These are phyloP conservation scores for Wickerhamomyces canadensis DNA, from an alignment of 805 yeast species.

Conservation along the genomic window DNA sequence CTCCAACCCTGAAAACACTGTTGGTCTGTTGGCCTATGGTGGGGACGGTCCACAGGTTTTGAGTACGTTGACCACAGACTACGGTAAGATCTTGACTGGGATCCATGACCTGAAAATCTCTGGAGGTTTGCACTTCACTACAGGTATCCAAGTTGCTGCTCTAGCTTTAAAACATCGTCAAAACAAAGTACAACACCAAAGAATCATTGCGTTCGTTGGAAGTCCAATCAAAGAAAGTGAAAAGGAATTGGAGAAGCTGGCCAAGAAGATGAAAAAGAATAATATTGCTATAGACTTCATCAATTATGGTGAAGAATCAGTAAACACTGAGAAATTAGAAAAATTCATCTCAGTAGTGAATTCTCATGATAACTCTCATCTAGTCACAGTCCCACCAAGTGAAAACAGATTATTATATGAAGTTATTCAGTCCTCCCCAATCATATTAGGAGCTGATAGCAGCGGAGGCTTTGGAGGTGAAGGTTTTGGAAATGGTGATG, in stretches of 20 bases:
- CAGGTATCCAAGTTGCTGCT: constrained; percentile 90
- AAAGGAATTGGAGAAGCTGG: constrained; percentile 73
- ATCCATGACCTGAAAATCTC: constrained; percentile 70
- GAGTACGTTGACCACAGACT: constrained; percentile 81
- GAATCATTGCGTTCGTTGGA: constrained; percentile 87
- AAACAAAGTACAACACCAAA: constrained; percentile 85
- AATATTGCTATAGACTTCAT: constrained; percentile 84
- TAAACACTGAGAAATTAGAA: constrained; percentile 73
- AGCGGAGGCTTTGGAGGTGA: constrained; percentile 33
- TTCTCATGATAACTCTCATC: constrained; percentile 68
- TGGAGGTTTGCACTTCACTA: constrained; percentile 64
- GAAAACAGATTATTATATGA: constrained; percentile 73
- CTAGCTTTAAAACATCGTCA: constrained; percentile 94
- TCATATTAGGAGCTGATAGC: constrained; percentile 62
- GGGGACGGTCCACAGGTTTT: constrained; percentile 85
- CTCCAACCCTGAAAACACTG: constrained; percentile 90
- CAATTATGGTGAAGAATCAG: constrained; percentile 84
- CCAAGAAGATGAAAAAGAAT: constrained; percentile 90
- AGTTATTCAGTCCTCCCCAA: constrained; percentile 68
- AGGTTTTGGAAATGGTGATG: constrained; percentile 42
- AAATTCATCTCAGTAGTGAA: constrained; percentile 71
- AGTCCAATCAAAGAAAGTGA: constrained; percentile 70
- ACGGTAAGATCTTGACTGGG: constrained; percentile 80
- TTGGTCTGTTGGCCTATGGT: constrained; percentile 84
- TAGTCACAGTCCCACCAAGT: constrained; percentile 85